A percentile compares a stretch with the other conserved stretches of the same genome.
These are phyloP conservation scores for Plasmodium relictum DNA, from an alignment of 169 alveolate genomes.

Conservation along the genomic window DNA sequence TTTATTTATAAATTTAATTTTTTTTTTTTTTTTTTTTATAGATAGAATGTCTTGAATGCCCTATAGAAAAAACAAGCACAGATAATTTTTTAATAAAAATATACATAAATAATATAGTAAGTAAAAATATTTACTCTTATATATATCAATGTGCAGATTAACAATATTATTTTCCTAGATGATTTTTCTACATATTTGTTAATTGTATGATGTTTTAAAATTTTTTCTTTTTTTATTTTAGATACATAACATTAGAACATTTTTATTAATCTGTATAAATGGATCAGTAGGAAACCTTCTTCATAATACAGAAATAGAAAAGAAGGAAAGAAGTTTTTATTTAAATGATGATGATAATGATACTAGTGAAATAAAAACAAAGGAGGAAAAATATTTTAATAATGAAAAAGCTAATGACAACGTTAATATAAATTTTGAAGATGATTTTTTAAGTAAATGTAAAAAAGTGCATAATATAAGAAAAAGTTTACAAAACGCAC, in stretches of 20 bases:
- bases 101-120: conserved; percentile 67
- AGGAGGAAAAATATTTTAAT: not conserved
- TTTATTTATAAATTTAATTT: not conserved
- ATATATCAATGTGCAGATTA: not conserved
- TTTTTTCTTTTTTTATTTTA: conserved; percentile 3
- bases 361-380: not conserved
- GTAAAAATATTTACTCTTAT: not conserved
- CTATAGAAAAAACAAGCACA: conserved; percentile 66
- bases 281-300: conserved; percentile 68
- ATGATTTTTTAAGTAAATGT: conserved; percentile 62
- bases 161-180: not conserved
- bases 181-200: not conserved
- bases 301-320: conserved; percentile 52
- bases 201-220: not conserved
- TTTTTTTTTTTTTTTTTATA: conserved; percentile 11
- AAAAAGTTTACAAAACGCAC: conserved; percentile 61
- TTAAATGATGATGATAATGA: not conserved
- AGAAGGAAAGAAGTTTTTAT: conserved; percentile 13
- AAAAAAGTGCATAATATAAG: conserved; percentile 31
- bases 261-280: conserved; percentile 30
- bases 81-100: conserved; percentile 68
- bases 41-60: conserved; percentile 77
- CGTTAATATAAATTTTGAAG: not conserved
- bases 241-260: conserved; percentile 67
- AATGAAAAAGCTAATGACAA: not conserved